Evolutionary conservation across 352 stramenopile genomes (phyloP).

Genomic region (Globisporangium orthogonon): DNA sequence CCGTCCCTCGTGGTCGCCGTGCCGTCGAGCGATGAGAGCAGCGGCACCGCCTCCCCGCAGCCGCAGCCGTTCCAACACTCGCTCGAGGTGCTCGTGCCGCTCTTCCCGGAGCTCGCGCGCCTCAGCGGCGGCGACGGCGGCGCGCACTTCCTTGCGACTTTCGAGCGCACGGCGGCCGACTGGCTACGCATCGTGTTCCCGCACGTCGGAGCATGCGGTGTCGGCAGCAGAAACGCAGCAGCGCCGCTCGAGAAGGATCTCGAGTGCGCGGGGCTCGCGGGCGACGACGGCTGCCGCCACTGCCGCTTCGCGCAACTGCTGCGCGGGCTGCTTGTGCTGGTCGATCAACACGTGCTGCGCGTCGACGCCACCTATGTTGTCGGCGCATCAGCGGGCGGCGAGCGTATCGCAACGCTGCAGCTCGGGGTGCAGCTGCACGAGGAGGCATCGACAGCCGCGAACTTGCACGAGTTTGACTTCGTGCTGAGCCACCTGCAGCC

Average conservation of each 20-base stretch:
- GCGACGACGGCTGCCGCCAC: conserved; percentile 22
- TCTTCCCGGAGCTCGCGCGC: conserved; percentile 8
- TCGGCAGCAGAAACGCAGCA: not conserved
- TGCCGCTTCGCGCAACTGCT: conserved; percentile 53
- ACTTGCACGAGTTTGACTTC: conserved; percentile 47
- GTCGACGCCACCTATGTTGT: conserved; percentile 45
- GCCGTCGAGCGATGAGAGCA: not conserved
- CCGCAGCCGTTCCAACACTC: conserved; percentile 3
- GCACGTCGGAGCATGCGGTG: not conserved
- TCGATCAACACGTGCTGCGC: conserved; percentile 25
- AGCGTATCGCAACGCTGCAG: conserved; percentile 40
- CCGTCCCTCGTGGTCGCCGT: not conserved
- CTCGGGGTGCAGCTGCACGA: conserved; percentile 39
- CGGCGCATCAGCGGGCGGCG: not conserved
- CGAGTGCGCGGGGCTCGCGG: conserved; percentile 34
- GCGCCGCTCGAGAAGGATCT: conserved; percentile 30
- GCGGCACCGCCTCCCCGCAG: not conserved
- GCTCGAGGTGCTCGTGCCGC: conserved; percentile 11
- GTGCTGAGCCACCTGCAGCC: conserved; percentile 54
- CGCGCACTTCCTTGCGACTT: conserved; percentile 15
- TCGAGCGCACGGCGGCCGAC: conserved; percentile 23
- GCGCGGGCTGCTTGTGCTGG: conserved; percentile 32
- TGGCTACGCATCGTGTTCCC: conserved; percentile 31
- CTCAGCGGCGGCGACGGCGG: not conserved
- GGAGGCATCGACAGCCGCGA: conserved; percentile 13